phyloP scores from a whole-genome alignment of 2,329 filamentous ascomycete genomes.

The Sclerotinia trifoliorum region DNA sequence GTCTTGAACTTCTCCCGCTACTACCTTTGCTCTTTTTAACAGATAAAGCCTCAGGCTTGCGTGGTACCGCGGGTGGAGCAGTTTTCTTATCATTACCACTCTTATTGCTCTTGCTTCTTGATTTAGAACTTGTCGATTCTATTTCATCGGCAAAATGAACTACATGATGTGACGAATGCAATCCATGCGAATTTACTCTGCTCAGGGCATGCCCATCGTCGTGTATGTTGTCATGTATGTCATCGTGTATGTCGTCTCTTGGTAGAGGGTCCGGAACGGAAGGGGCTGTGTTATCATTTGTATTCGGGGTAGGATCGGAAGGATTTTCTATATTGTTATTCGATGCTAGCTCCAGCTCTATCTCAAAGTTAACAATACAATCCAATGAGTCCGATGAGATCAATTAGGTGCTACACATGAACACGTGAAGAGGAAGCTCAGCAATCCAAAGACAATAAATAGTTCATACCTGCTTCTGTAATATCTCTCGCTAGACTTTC shows the following conservation, averaged over 20 bases:
- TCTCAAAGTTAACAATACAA: slow-evolving; percentile 4
- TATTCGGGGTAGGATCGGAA: not conserved
- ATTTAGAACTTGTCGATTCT: slow-evolving; percentile 16
- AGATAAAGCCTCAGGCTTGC: not conserved
- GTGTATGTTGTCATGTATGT: not conserved
- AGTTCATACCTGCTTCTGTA: slow-evolving; percentile 17
- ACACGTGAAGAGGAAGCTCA: slow-evolving; percentile 12
- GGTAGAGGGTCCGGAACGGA: not conserved
- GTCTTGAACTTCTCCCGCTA: slow-evolving; percentile 25
- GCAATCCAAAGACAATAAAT: not conserved
- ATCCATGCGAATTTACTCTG: slow-evolving; percentile 1
- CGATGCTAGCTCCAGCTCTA: not conserved
- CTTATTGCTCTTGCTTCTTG: slow-evolving; percentile 18
- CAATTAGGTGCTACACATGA: not conserved
- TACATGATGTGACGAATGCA: slow-evolving; percentile 5
- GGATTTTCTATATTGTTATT: not conserved
- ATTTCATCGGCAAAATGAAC: slow-evolving; percentile 7
- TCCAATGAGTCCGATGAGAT: not conserved
- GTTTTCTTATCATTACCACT: slow-evolving; percentile 10
- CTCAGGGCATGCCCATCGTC: not conserved
- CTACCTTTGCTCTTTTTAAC: not conserved
- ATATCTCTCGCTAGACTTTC: not conserved
- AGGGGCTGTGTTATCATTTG: not conserved
- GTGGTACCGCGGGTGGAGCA: slow-evolving; percentile 3
- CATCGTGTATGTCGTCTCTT: not conserved